Evolutionary conservation across 2,329 filamentous ascomycete genomes (phyloP).

Genomic region (Clarireedia monteithiana): DNA sequence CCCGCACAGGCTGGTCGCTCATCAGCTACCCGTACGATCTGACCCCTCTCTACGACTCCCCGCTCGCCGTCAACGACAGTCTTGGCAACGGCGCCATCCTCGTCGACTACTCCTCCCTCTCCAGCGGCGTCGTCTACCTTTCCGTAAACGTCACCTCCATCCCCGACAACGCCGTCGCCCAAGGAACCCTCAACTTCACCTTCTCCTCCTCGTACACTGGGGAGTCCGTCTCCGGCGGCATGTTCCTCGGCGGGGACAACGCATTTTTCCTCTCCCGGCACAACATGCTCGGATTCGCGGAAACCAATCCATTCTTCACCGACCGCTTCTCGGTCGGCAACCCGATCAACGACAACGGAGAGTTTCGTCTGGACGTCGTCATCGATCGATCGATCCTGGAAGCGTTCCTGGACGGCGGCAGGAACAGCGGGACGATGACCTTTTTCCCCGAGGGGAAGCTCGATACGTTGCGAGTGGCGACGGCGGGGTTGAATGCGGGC

Average conservation of each 20-base stretch:
- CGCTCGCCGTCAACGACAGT: slow-evolving; percentile 36
- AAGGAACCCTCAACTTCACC: slow-evolving; percentile 41
- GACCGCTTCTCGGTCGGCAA: slow-evolving; percentile 38
- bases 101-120: slow-evolving; percentile 42
- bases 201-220: slow-evolving; percentile 41
- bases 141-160: slow-evolving; percentile 44
- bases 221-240: slow-evolving; percentile 43
- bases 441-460: slow-evolving; percentile 40
- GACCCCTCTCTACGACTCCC: slow-evolving; percentile 37
- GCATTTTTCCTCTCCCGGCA: slow-evolving; percentile 45
- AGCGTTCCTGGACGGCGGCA: slow-evolving; percentile 45
- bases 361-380: slow-evolving; percentile 36
- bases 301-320: slow-evolving; percentile 43
- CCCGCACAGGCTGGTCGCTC: slow-evolving; percentile 43
- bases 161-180: slow-evolving; percentile 13
- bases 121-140: slow-evolving; percentile 46
- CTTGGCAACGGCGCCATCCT: slow-evolving; percentile 41
- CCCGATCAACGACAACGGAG: slow-evolving; percentile 16
- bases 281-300: slow-evolving; percentile 36
- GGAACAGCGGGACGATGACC: slow-evolving; percentile 40
- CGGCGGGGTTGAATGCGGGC: slow-evolving; percentile 22
- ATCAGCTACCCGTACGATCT: slow-evolving; percentile 43
- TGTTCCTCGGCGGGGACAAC: slow-evolving; percentile 40
- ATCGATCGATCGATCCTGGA: slow-evolving; percentile 48
- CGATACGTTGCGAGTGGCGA: slow-evolving; percentile 24